Evolutionary conservation across 1,139 yeast species (phyloP).

Genomic region (Pichia sp.): DNA sequence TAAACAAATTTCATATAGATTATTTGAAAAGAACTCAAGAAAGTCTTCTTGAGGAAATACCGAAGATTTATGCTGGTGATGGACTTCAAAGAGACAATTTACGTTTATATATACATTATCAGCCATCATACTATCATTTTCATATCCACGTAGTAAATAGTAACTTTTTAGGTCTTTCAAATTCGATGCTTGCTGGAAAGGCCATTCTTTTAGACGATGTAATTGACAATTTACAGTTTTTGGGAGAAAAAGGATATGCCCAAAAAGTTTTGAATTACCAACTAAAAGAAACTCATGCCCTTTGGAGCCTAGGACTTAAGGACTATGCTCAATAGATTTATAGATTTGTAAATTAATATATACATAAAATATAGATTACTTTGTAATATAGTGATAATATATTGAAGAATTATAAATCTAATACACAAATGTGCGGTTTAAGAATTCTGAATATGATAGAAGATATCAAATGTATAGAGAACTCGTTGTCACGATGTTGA

Average conservation of each 20-base stretch:
- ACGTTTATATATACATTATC: slow-evolving; percentile 79
- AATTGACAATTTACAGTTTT: slow-evolving; percentile 55
- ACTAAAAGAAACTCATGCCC: slow-evolving; percentile 70
- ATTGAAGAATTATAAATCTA: too few relatives aligned
- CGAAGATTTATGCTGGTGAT: slow-evolving; percentile 33
- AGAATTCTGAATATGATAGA: too few relatives aligned
- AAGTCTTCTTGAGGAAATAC: slow-evolving; percentile 43
- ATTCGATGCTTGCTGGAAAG: slow-evolving; percentile 68
- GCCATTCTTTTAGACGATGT: slow-evolving; percentile 79
- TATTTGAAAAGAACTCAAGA: slow-evolving; percentile 45
- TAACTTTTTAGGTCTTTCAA: slow-evolving; percentile 65
- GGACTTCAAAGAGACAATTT: slow-evolving; percentile 45
- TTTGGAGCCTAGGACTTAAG: slow-evolving; percentile 47
- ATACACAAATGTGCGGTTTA: too few relatives aligned
- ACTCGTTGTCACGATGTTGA: too few relatives aligned
- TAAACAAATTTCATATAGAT: slow-evolving; percentile 48
- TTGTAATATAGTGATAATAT: too few relatives aligned
- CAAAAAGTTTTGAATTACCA: slow-evolving; percentile 45
- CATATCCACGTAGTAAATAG: slow-evolving; percentile 87
- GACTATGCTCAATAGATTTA: slow-evolving; percentile 9
- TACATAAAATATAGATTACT: too few relatives aligned
- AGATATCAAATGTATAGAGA: too few relatives aligned
- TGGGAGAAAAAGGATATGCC: slow-evolving; percentile 46
- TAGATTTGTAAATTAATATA: too few relatives aligned
- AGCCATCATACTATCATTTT: slow-evolving; percentile 93